These are phyloP conservation scores for Rhodamnia argentea DNA, from an alignment of 345 rosid species.

Conservation along the genomic window DNA sequence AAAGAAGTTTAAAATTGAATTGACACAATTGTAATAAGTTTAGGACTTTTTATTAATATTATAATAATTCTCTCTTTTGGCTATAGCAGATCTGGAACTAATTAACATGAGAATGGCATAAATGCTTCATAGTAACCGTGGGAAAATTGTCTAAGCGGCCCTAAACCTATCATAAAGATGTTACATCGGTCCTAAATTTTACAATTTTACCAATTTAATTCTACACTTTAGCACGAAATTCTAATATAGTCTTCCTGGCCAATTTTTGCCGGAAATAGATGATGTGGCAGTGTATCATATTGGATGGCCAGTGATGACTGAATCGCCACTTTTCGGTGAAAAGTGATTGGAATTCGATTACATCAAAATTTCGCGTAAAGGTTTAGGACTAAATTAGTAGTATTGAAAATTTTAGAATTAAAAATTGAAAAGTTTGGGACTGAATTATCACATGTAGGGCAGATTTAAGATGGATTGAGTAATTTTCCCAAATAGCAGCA, in stretches of 20 bases:
- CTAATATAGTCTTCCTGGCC: neutral
- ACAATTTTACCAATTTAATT: neutral
- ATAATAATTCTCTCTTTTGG: too few species aligned
- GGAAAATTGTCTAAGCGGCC: neutral
- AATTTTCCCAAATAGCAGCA: neutral
- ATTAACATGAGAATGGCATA: neutral
- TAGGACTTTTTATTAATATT: too few species aligned
- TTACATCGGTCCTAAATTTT: neutral
- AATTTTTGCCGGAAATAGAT: neutral
- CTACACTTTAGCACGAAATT: neutral
- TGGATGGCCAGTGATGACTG: fast-evolving
- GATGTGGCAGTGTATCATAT: fast-evolving
- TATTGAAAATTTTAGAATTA: neutral
- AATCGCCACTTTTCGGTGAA: fast-evolving
- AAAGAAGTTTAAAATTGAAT: too few species aligned
- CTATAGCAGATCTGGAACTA: neutral
- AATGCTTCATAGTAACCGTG: neutral
- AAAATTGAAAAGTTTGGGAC: neutral
- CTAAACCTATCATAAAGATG: neutral
- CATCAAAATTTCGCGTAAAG: fast-evolving
- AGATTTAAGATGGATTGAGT: neutral
- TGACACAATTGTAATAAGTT: too few species aligned
- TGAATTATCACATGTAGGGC: neutral
- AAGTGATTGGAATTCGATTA: neutral
- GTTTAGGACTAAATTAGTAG: neutral